Evolutionary conservation across 352 stramenopile genomes (phyloP).

Genomic region (Aphanomyces stellatus): DNA sequence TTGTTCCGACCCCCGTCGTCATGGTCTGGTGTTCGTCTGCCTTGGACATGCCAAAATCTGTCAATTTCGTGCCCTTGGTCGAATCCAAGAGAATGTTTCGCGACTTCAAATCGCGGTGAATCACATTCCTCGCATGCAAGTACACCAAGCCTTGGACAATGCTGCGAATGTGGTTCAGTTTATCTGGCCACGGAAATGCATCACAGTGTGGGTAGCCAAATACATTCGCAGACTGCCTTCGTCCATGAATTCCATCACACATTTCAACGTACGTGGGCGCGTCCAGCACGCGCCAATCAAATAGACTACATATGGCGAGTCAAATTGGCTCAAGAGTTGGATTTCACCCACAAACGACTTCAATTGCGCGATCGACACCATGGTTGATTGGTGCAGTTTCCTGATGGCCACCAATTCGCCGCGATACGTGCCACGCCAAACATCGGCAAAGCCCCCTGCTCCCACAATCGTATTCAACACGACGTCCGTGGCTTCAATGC

Average conservation of each 20-base stretch:
- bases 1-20: slow-evolving; percentile 2
- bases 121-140: slow-evolving; percentile 5
- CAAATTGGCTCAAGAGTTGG: background rate
- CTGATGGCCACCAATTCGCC: slow-evolving; percentile 59
- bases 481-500: too few species aligned
- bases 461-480: too few species aligned
- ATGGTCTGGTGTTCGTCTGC: slow-evolving; percentile 8
- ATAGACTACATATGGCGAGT: slow-evolving; percentile 1
- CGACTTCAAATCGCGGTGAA: slow-evolving; percentile 4
- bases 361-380: background rate
- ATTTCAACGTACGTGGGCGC: background rate
- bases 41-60: slow-evolving; percentile 3
- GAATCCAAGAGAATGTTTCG: slow-evolving; percentile 10
- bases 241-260: slow-evolving; percentile 5
- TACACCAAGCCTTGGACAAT: slow-evolving; percentile 1
- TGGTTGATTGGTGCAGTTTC: too few species aligned
- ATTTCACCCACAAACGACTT: background rate
- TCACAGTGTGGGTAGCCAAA: background rate
- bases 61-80: background rate
- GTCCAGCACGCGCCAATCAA: slow-evolving; percentile 4
- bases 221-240: background rate
- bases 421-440: slow-evolving; percentile 56
- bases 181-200: background rate
- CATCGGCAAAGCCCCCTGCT: slow-evolving; percentile 53
- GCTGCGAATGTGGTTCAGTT: background rate